These are phyloP conservation scores for Yamadazyma kitorensis DNA, from an alignment of 805 yeast species.

Conservation along the genomic window DNA sequence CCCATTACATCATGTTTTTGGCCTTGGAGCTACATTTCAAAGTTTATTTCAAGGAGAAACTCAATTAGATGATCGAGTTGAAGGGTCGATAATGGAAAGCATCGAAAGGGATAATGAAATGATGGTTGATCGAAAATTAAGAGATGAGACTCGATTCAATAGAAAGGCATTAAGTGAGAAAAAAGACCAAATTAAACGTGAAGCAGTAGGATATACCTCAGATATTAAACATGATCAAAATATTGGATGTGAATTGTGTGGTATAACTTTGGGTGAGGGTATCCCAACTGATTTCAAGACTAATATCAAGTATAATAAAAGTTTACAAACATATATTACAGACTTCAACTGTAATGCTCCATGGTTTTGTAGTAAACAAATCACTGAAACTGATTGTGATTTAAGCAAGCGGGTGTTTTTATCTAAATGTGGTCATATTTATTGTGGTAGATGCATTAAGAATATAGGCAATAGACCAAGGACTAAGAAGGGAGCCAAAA, in stretches of 20 bases:
- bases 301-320: constrained; percentile 26
- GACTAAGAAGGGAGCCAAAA: constrained; percentile 9
- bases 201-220: constrained; percentile 28
- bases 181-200: constrained; percentile 21
- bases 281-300: constrained; percentile 52
- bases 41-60: not conserved
- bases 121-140: constrained; percentile 31
- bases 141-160: constrained; percentile 30
- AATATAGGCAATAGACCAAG: constrained; percentile 51
- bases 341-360: constrained; percentile 52
- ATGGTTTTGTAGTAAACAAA: constrained; percentile 48
- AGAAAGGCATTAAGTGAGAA: constrained; percentile 28
- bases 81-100: constrained; percentile 32
- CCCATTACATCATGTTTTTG: too few species aligned
- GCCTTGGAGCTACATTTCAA: too few species aligned
- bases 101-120: constrained; percentile 40
- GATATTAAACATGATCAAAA: constrained; percentile 19
- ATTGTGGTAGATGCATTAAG: constrained; percentile 81
- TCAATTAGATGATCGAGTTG: not conserved
- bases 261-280: constrained; percentile 69
- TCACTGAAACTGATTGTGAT: constrained; percentile 25
- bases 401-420: constrained; percentile 40
- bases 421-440: constrained; percentile 77
- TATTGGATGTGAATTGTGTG: constrained; percentile 61
- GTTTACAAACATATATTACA: constrained; percentile 21